These are phyloP conservation scores for Ophiorrhiza pumila DNA, from an alignment of 257 asterid species.

Conservation along the genomic window DNA sequence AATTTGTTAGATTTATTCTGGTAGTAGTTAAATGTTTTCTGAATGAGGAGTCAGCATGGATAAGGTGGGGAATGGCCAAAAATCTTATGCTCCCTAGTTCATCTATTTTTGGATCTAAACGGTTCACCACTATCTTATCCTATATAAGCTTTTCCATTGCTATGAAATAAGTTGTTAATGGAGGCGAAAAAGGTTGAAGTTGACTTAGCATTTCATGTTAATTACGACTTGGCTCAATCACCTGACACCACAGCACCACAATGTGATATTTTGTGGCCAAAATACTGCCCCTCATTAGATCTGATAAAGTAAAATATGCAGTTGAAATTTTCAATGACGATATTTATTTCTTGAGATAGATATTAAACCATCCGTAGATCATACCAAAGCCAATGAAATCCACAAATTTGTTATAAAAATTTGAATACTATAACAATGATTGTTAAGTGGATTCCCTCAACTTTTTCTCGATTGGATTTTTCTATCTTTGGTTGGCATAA, in stretches of 20 bases:
- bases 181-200: not conserved
- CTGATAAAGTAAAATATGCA: not conserved
- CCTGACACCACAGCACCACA: not conserved
- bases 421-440: not conserved
- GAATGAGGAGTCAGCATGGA: not conserved
- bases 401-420: not conserved
- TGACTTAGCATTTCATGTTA: not conserved
- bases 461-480: not conserved
- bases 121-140: not conserved
- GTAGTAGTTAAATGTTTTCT: not conserved
- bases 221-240: not conserved
- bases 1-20: not conserved
- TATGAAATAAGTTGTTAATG: not conserved
- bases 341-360: not conserved
- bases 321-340: not conserved
- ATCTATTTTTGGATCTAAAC: constrained; percentile 4
- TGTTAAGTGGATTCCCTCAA: not conserved
- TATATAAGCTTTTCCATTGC: not conserved
- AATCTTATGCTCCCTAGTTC: not conserved
- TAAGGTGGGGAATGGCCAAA: not conserved
- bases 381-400: not conserved
- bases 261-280: not conserved
- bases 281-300: not conserved
- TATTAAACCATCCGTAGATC: not conserved
- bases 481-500: not conserved